Evolutionary conservation across 495 filamentous ascomycete genomes (phyloP), one percentile per base, ranked within the genome.

Genomic region (Penicillium odoratum): DNA sequence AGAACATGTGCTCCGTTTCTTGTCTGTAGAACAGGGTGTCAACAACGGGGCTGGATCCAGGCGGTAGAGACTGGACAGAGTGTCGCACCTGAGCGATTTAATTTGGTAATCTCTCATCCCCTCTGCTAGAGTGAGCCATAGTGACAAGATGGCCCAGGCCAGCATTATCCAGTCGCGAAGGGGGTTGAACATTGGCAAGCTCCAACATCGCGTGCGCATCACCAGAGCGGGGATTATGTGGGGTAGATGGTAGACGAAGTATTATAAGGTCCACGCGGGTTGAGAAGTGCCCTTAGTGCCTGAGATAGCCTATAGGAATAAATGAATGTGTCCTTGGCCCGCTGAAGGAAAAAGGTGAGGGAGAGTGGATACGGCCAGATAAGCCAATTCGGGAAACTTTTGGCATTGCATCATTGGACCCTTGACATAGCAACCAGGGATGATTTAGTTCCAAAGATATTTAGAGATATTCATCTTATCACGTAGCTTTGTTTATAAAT

Each of bases 1-100:
- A 97, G 78, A 98, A 98, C 82, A 97, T 92, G 57, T 87, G 84
- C 53, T 92, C 86, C 42, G 93, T 92, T 70, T 96, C 91, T 66
- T 83, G 84, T 60, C 84, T 86, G 60, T 29, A 50, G 10, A n/a
- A 53, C 40, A n/a, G 49, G 36, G 25, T 21, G 51, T 65, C 48
- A 65, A 57, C 43, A 49, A 47, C n/a, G n/a, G n/a, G 42, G 33
- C 8, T 56, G 31, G 2, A 40, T 30, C 26, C 47, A 49, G 34
- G 21, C 13, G 25, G 43, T 49, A 51, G 38, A 56, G 11, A 21
- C 2, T 21, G 21, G 21, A 21, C 5, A 40, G 30, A 59, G 15
- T 36, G 40, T 44, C 34, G 48, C 64, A 78, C 77, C 75, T 72
- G n/a, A 80, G 64, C 38, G 70, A 70, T 43, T 69, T 75, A 40